phyloP scores from a whole-genome alignment of 257 asterid genomes.

The Solanum pimpinellifolium region DNA sequence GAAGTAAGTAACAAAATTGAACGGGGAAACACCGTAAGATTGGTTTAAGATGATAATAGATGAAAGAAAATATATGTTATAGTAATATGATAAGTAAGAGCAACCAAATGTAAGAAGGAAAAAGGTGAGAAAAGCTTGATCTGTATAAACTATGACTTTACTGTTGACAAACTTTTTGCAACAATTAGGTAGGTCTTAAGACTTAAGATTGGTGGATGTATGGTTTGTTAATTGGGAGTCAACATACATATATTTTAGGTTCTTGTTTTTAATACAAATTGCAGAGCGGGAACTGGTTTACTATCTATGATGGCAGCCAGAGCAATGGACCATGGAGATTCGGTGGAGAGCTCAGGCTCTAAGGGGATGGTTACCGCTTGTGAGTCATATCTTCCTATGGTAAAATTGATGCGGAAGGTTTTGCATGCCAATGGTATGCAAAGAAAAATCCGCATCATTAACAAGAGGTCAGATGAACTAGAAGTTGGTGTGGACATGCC shows the following conservation, averaged over 20 bases:
- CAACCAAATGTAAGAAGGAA: background rate
- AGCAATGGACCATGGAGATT: conserved; percentile 47
- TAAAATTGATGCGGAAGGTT: conserved; percentile 73
- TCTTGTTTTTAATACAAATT: conserved; percentile 1
- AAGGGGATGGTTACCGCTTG: conserved; percentile 74
- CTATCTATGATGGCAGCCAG: conserved; percentile 90
- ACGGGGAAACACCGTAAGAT: background rate
- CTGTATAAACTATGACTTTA: background rate
- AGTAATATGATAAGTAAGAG: background rate
- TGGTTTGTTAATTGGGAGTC: background rate
- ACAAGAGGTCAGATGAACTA: conserved; percentile 92
- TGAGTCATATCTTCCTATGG: conserved; percentile 97
- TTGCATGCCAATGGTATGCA: conserved; percentile 59
- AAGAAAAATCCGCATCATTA: conserved; percentile 43
- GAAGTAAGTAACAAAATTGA: background rate
- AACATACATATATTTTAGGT: background rate
- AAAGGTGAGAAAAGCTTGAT: background rate
- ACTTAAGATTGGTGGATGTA: background rate
- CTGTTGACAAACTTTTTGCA: background rate
- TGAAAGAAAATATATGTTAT: background rate
- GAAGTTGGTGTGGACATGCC: conserved; percentile 65
- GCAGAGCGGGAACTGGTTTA: conserved; percentile 93
- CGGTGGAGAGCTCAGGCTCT: conserved; percentile 13
- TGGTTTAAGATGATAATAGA: background rate
- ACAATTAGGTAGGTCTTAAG: background rate